Evolutionary conservation across 1,284 basidiomycete species (phyloP), one percentile per base, ranked within the genome.

Genomic region (Ganoderma resinaceum): DNA sequence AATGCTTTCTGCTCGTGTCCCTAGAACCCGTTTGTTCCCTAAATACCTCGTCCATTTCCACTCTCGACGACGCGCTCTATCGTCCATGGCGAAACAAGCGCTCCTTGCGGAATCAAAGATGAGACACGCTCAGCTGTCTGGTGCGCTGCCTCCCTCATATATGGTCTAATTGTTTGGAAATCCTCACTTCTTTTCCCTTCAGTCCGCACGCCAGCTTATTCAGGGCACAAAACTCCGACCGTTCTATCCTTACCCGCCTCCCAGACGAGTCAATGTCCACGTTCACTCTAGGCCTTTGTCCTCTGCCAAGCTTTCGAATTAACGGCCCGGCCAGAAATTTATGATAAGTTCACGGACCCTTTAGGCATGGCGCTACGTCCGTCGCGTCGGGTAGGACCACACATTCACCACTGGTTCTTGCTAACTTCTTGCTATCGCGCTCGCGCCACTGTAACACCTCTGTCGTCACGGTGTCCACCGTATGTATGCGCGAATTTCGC

Each of bases 101-200:
- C 31, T 2, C 5, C 31, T 63, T 59, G 53, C 57, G 8, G 49
- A 60, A 33, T 26, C 20, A 61, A 37, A 14, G 52, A 42, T 66
- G 61, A 68, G 63, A 67, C 40, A 69, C 65, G 66, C 67, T 58
- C 70, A 66, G 57, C 65, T 67, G 62, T 66, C 60, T 66, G 65
- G 69, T 64, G 43, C 52, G 53, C 40, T 63, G 53, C 29, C 62
- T 20, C 37, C 60, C 29, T 66, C 71, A 40, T 29, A 70, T 67
- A 65, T 66, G 53, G 69, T 46, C 66, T 63, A 66, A 72, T 72
- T 53, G 29, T 59, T 37, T 65, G 65, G 62, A 60, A 33, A 43
- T 63, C 8, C 62, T 66, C 29, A 58, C 65, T 62, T 66, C 66
- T 64, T 61, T n/a, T 63, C 40, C 42, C 57, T 8, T 64, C 58